Conservation (phyloP, 805 yeast species). For the Ogataea siamensis region DNA sequence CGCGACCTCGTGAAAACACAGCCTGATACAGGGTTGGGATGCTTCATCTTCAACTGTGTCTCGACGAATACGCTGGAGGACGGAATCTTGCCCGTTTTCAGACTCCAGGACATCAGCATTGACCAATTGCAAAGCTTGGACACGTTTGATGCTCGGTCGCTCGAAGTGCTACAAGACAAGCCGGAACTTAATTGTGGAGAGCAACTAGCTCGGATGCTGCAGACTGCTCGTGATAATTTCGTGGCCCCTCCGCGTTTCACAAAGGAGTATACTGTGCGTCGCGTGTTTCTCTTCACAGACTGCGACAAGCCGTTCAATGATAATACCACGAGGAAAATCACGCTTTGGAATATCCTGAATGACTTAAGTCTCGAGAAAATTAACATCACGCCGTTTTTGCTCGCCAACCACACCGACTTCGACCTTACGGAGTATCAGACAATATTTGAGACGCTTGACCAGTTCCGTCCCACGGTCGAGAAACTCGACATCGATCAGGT, state of each 20-base stretch:
- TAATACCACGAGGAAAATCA: conserved; percentile 39
- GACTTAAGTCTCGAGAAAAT: conserved; percentile 58
- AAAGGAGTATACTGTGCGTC: conserved; percentile 49
- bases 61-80: conserved; percentile 14
- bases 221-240: conserved; percentile 55
- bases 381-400: conserved; percentile 61
- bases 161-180: conserved; percentile 36
- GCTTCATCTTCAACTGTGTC: conserved; percentile 56
- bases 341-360: conserved; percentile 54
- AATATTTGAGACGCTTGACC: conserved; percentile 17
- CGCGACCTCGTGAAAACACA: conserved; percentile 61
- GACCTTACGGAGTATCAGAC: conserved; percentile 45
- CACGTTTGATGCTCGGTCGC: conserved; percentile 19
- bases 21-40: conserved; percentile 74
- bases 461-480: conserved; percentile 36
- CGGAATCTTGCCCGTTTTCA: conserved; percentile 51
- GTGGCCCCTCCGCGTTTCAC: conserved; percentile 38
- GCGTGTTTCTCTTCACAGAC: conserved; percentile 71
- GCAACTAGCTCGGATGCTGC: conserved; percentile 45
- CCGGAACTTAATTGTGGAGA: conserved; percentile 28
- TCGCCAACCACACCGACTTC: conserved; percentile 40
- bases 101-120: conserved; percentile 53
- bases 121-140: conserved; percentile 55
- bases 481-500: conserved; percentile 44
- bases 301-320: conserved; percentile 63